Percentiles rank a stretch among this genome's conserved stretches.
phyloP scores from a whole-genome alignment of 345 rosid genomes.

The Carallia pectinifolia region DNA sequence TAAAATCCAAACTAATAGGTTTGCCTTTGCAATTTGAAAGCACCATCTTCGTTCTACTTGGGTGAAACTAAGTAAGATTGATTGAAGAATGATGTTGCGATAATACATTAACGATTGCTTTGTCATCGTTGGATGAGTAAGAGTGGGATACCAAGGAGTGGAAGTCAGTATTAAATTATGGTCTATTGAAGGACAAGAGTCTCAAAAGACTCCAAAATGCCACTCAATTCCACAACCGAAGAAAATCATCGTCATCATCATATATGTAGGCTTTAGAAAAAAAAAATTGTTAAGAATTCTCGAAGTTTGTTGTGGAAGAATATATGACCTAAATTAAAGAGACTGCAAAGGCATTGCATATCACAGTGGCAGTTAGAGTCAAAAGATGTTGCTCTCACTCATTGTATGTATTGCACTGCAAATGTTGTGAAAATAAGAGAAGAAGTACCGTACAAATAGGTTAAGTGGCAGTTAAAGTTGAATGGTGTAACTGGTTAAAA shows the following conservation, averaged over 20 bases:
- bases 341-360: neutral
- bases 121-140: neutral
- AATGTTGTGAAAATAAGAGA: too few relatives aligned
- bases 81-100: slow-evolving; percentile 32
- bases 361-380: too few relatives aligned
- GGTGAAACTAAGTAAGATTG: neutral
- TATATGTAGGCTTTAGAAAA: neutral
- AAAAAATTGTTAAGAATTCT: slow-evolving; percentile 5
- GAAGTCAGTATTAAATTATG: neutral
- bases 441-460: too few relatives aligned
- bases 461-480: too few relatives aligned
- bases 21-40: too few relatives aligned
- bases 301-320: slow-evolving; percentile 15
- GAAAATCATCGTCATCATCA: neutral
- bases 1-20: too few relatives aligned
- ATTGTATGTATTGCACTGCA: too few relatives aligned
- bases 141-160: neutral
- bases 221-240: slow-evolving; percentile 26
- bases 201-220: slow-evolving; percentile 51
- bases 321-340: slow-evolving; percentile 7
- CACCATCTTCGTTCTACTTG: too few relatives aligned
- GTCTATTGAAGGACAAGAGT: slow-evolving; percentile 21
- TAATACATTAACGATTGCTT: slow-evolving; percentile 29
- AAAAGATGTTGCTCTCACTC: too few relatives aligned
- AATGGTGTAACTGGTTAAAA: too few relatives aligned